Percentiles rank a stretch among this genome's conserved stretches.
phyloP scores from a whole-genome alignment of 176 grass and related monocot species.

The Zea mays region DNA sequence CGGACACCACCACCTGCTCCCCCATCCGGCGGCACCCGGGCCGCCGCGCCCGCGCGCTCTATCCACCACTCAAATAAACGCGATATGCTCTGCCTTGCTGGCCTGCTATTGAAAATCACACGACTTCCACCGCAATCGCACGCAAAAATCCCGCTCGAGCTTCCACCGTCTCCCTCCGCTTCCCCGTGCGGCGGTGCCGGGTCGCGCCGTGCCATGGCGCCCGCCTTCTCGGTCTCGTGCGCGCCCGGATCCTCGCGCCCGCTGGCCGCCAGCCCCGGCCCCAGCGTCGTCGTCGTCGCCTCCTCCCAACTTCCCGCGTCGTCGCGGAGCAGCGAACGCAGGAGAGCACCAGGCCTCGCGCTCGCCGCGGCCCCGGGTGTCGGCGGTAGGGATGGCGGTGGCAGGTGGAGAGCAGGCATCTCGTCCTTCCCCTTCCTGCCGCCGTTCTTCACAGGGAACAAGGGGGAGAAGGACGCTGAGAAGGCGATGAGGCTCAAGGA shows the following conservation, averaged over 20 bases:
- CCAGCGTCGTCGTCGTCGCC: not conserved
- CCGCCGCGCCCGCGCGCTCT: slow-evolving; percentile 1
- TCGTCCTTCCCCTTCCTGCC: slow-evolving; percentile 81
- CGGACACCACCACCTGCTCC: not conserved
- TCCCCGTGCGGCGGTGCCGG: not conserved
- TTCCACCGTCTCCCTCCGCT: not conserved
- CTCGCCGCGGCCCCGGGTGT: not conserved
- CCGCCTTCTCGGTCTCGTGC: slow-evolving; percentile 9
- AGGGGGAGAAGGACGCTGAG: slow-evolving; percentile 48
- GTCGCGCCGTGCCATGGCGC: slow-evolving; percentile 22
- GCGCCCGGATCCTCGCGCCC: slow-evolving; percentile 33
- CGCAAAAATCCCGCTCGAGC: slow-evolving; percentile 14
- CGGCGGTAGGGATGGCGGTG: not conserved
- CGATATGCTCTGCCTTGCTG: not conserved
- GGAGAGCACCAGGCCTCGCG: not conserved
- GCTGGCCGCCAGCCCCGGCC: not conserved
- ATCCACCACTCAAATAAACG: slow-evolving; percentile 40
- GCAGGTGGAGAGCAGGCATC: slow-evolving; percentile 57
- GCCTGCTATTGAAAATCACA: not conserved
- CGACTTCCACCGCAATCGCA: slow-evolving; percentile 1
- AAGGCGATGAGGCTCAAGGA: slow-evolving; percentile 63
- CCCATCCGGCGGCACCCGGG: too few species aligned
- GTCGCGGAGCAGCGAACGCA: not conserved
- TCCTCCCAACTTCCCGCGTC: not conserved
- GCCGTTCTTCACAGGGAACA: slow-evolving; percentile 44